These are phyloP conservation scores for Pseudisothecium myosuroides DNA, from an alignment of 225 moss, liverwort and hornwort species.

Conservation along the genomic window DNA sequence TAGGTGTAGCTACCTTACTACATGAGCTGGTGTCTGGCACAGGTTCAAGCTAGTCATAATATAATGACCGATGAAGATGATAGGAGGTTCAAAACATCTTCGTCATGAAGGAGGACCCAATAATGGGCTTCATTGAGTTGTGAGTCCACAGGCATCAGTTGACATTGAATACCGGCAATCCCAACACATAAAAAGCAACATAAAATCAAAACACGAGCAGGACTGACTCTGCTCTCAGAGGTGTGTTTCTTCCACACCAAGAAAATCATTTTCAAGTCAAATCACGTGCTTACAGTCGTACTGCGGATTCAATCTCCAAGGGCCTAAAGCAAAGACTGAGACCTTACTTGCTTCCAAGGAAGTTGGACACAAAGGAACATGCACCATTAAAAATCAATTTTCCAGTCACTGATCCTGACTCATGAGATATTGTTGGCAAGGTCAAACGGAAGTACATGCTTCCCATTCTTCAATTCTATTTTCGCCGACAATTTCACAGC, in stretches of 20 bases:
- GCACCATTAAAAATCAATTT: neutral
- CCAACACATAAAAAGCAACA: neutral
- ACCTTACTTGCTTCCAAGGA: neutral
- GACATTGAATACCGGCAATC: neutral
- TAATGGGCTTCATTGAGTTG: neutral
- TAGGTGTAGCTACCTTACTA: too few species aligned
- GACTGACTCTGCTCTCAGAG: neutral
- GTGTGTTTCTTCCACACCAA: neutral
- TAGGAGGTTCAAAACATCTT: neutral
- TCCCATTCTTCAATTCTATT: conserved; percentile 23
- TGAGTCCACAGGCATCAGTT: neutral
- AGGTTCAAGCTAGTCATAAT: neutral
- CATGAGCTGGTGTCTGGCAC: neutral
- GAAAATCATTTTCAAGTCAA: neutral
- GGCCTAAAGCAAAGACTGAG: neutral
- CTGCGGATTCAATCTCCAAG: neutral
- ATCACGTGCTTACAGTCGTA: neutral
- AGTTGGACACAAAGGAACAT: neutral
- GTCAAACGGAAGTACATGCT: conserved; percentile 30
- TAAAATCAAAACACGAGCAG: neutral
- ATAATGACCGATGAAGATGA: neutral
- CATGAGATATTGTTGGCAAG: neutral
- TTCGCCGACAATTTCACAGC: conserved; percentile 17
- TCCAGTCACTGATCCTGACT: neutral
- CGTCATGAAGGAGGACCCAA: neutral